Evolutionary conservation across 441 rosid species (phyloP), one percentile per base, ranked within the genome.

Genomic region (Biscutella auriculata): DNA sequence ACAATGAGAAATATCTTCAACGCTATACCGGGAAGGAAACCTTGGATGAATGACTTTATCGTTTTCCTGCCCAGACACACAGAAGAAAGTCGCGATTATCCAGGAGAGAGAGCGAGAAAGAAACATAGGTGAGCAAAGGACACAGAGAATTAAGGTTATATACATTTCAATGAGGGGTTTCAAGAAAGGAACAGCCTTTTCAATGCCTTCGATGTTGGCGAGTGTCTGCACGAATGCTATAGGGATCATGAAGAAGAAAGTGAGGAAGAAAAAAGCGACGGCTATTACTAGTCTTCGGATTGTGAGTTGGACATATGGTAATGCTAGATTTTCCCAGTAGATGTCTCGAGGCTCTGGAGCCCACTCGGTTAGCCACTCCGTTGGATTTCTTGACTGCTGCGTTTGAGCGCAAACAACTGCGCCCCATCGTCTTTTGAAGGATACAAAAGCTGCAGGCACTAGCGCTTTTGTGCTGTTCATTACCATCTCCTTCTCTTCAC

Each of bases 321-420:
- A 80, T 26, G 97, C 84, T 21, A 92, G 77, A 71, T 92, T 92
- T 57, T 79, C 80, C 97, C 97, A 92, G 71, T 69, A 87, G 17
- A 92, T 70, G 55, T 88, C 98, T 3, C 92, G 81, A 4, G 98
- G 98, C 70, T 92, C 98, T 0, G 97, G 92, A 35, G 98, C 98
- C 97, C 97, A 92, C 23, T 87, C 92, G 16, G 98, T 92, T 49
- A 92, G 68, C 98, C 97, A 92, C 16, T 70, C 30, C 47, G 95
- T 81, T 0, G 98, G 98, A 52, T 92, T 86, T 77, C 89, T 73
- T 49, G 88, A 68, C 72, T 86, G 98, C 72, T 92, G 98, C 58
- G 98, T 92, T 67, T 92, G 95, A 56, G 97, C 85, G 71, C 98
- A 88, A 50, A 88, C 95, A 29, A 92, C 95, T 21, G 97, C 98